phyloP scores from a whole-genome alignment of 805 yeast species.

The Schwanniomyces polymorphus region DNA sequence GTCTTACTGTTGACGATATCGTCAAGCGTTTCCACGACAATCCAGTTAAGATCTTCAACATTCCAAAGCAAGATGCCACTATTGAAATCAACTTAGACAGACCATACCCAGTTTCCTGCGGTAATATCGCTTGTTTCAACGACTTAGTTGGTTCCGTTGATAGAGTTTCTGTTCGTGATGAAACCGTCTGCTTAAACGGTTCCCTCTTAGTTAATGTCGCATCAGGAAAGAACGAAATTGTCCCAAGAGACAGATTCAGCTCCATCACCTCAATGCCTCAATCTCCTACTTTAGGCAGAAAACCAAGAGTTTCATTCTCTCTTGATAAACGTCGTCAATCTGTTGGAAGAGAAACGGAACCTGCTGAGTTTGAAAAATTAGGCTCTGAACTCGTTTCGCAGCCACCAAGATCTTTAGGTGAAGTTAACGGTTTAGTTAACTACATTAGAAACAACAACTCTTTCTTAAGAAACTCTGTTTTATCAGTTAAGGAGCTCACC shows the following conservation, averaged over 20 bases:
- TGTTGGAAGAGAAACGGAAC: slow-evolving; percentile 39
- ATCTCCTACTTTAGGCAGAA: slow-evolving; percentile 41
- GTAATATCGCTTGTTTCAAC: slow-evolving; percentile 19
- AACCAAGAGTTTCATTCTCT: slow-evolving; percentile 34
- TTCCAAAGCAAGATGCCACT: slow-evolving; percentile 75
- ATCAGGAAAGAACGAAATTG: slow-evolving; percentile 52
- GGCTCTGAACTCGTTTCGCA: slow-evolving; percentile 73
- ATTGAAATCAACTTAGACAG: slow-evolving; percentile 87
- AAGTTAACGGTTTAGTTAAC: slow-evolving; percentile 76
- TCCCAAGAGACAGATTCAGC: slow-evolving; percentile 46
- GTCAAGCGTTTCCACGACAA: slow-evolving; percentile 71
- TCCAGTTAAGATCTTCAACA: slow-evolving; percentile 79
- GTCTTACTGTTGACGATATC: slow-evolving; percentile 71
- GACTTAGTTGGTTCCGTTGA: slow-evolving; percentile 80
- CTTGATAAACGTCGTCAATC: slow-evolving; percentile 36
- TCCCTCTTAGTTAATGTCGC: slow-evolving; percentile 60
- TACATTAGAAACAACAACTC: slow-evolving; percentile 83
- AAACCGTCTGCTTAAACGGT: slow-evolving; percentile 85
- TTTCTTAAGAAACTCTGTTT: slow-evolving; percentile 82
- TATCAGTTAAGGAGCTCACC: slow-evolving; percentile 83
- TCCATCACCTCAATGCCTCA: slow-evolving; percentile 32
- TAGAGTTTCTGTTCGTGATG: slow-evolving; percentile 76
- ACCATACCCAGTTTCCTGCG: slow-evolving; percentile 36
- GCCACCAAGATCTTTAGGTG: slow-evolving; percentile 67
- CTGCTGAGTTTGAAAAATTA: slow-evolving; percentile 44